These are phyloP conservation scores for Podaxis sp. DNA, from an alignment of 768 basidiomycete species.

Conservation along the genomic window DNA sequence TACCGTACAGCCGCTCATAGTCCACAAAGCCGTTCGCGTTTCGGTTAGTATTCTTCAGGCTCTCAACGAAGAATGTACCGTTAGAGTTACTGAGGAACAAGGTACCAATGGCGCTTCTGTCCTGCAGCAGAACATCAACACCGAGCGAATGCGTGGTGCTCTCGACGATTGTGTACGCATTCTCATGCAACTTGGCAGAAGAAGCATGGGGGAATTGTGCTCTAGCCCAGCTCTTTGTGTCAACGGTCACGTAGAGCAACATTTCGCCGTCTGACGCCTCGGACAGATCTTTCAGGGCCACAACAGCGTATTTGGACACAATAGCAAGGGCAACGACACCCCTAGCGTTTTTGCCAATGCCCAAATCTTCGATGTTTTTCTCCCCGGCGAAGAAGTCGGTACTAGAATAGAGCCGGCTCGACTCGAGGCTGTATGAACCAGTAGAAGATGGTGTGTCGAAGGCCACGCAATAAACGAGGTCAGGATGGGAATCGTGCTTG, in stretches of 20 bases:
- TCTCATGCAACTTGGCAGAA: conserved; percentile 76
- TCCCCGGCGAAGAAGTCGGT: conserved; percentile 79
- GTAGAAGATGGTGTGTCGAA: conserved; percentile 61
- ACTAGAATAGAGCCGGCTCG: conserved; percentile 77
- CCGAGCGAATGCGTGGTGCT: conserved; percentile 91
- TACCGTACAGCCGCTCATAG: conserved; percentile 83
- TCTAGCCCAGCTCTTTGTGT: conserved; percentile 82
- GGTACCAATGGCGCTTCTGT: conserved; percentile 72
- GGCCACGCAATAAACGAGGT: conserved; percentile 89
- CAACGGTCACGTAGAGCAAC: conserved; percentile 83
- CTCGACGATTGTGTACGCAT: conserved; percentile 95
- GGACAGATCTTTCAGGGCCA: conserved; percentile 75
- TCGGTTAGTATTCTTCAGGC: conserved; percentile 89
- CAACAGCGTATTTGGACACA: conserved; percentile 90
- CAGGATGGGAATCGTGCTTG: conserved; percentile 68
- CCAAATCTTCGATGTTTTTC: conserved; percentile 76
- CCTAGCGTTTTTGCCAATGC: conserved; percentile 79
- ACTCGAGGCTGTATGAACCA: conserved; percentile 51
- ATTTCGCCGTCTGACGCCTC: conserved; percentile 63
- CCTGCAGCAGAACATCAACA: conserved; percentile 86
- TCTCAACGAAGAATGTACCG: conserved; percentile 92
- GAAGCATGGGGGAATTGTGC: conserved; percentile 89
- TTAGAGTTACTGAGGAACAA: conserved; percentile 96
- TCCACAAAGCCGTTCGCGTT: conserved; percentile 90
- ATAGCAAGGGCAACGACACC: conserved; percentile 94